Conservation (phyloP, 2,329 filamentous ascomycete genomes). For the Tolypocladium amazonense region DNA sequence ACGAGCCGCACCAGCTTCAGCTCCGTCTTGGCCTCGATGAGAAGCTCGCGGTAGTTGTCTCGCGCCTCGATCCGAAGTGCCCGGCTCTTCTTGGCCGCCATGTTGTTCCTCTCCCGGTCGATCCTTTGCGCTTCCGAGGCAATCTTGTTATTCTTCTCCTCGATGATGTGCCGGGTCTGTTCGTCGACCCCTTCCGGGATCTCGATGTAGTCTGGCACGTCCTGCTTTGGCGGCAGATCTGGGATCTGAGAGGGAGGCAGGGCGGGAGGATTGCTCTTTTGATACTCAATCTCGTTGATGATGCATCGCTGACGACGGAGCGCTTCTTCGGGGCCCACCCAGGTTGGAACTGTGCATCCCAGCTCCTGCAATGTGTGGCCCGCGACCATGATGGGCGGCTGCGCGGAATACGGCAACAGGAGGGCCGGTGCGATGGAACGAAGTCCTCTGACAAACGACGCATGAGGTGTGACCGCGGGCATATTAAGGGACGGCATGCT, state of each 20-base stretch:
- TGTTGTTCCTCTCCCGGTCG: conserved; percentile 24
- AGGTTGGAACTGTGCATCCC: conserved; percentile 10
- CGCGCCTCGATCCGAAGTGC: conserved; percentile 17
- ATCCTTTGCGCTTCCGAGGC: conserved; percentile 11
- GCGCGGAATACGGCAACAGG: not conserved
- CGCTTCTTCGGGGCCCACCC: conserved; percentile 8
- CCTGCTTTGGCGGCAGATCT: conserved; percentile 16
- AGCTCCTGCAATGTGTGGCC: conserved; percentile 9
- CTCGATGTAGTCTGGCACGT: conserved; percentile 8
- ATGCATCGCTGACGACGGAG: conserved; percentile 9
- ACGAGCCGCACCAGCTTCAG: conserved; percentile 16
- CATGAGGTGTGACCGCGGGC: not conserved
- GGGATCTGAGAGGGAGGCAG: conserved; percentile 15
- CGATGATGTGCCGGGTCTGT: conserved; percentile 5
- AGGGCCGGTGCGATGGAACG: not conserved
- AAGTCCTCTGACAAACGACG: not conserved
- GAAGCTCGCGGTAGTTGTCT: conserved; percentile 8
- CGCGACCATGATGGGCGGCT: conserved; percentile 3
- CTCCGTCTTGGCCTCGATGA: conserved; percentile 13
- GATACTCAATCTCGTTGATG: conserved; percentile 10
- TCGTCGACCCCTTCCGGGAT: conserved; percentile 8
- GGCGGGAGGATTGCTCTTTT: conserved; percentile 13
- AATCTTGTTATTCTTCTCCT: conserved; percentile 15
- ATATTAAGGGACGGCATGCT: not conserved
- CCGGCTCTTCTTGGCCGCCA: conserved; percentile 25